A percentile compares a stretch with the other conserved stretches of the same genome.
Conservation (phyloP, 352 stramenopile species). For the Globisporangium irregulare region DNA sequence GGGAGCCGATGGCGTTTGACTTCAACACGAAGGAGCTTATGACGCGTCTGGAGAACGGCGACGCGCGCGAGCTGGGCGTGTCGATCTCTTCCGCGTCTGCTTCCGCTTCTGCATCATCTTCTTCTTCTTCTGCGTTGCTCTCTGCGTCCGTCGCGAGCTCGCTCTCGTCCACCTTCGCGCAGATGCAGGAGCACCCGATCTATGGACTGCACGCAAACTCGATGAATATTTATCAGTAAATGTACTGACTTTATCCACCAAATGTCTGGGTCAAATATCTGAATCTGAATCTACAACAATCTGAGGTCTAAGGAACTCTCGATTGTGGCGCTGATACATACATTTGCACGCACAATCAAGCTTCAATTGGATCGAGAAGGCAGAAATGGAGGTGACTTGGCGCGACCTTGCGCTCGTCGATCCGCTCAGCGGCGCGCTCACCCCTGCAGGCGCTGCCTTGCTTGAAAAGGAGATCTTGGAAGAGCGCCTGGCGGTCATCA, state of each 20-base stretch:
- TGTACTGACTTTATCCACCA: neutral
- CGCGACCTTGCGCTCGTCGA: slow-evolving; percentile 37
- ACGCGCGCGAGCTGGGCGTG: slow-evolving; percentile 54
- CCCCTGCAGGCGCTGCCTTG: slow-evolving; percentile 27
- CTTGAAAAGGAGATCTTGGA: slow-evolving; percentile 44
- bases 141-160: slow-evolving; percentile 8
- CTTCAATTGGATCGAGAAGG: neutral
- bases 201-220: neutral
- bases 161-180: slow-evolving; percentile 12
- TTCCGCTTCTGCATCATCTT: neutral
- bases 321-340: neutral
- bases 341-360: neutral
- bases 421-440: slow-evolving; percentile 28
- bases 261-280: neutral
- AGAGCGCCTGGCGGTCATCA: slow-evolving; percentile 52
- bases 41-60: slow-evolving; percentile 47
- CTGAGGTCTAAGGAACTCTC: neutral
- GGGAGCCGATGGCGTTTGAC: slow-evolving; percentile 59
- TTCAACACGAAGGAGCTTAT: slow-evolving; percentile 53
- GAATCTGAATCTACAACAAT: neutral
- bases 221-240: slow-evolving; percentile 13
- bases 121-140: neutral
- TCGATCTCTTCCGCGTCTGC: slow-evolving; percentile 37
- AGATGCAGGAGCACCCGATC: slow-evolving; percentile 17
- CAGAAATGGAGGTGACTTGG: slow-evolving; percentile 47